Percentiles rank a stretch among this genome's conserved stretches.
Evolutionary conservation across 805 yeast species (phyloP).

Genomic region (Suhomyces emberorum): DNA sequence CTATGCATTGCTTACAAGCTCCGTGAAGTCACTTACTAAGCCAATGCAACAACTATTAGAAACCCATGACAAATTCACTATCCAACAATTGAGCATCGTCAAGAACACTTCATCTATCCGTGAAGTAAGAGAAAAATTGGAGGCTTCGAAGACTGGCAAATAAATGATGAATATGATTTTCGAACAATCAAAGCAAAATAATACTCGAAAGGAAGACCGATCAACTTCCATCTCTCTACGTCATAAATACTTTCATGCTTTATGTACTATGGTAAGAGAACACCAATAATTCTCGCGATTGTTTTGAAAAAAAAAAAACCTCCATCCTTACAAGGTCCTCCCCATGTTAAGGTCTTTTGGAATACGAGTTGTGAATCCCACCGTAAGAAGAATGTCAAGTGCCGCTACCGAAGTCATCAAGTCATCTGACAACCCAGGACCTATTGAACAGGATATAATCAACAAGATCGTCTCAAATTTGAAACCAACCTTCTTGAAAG

Average conservation of each 20-base stretch:
- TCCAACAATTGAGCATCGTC: slow-evolving; percentile 24
- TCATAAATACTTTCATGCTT: no score
- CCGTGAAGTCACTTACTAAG: slow-evolving; percentile 19
- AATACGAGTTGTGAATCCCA: no score
- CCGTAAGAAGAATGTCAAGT: slow-evolving; percentile 4
- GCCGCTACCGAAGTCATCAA: slow-evolving; percentile 3
- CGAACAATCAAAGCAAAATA: no score
- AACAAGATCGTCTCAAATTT: slow-evolving; percentile 40
- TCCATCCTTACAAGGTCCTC: no score
- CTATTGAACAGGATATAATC: slow-evolving; percentile 49
- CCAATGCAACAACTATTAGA: slow-evolving; percentile 25
- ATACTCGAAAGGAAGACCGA: no score
- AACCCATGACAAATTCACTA: slow-evolving; percentile 27
- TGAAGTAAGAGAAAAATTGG: slow-evolving; percentile 1
- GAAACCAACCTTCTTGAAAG: slow-evolving; percentile 45
- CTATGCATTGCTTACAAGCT: slow-evolving; percentile 20
- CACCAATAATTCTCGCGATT: no score
- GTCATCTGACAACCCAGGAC: slow-evolving; percentile 31
- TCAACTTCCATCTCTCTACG: no score
- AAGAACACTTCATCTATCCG: slow-evolving; percentile 23
- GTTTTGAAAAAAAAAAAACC: no score
- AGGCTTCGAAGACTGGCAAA: slow-evolving; percentile 3
- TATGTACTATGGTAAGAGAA: no score
- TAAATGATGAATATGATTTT: no score
- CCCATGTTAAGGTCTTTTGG: no score